Percentiles rank a stretch among this genome's conserved stretches.
Conservation (phyloP, 176 grass and related monocot species). For the Alloteropsis semialata region DNA sequence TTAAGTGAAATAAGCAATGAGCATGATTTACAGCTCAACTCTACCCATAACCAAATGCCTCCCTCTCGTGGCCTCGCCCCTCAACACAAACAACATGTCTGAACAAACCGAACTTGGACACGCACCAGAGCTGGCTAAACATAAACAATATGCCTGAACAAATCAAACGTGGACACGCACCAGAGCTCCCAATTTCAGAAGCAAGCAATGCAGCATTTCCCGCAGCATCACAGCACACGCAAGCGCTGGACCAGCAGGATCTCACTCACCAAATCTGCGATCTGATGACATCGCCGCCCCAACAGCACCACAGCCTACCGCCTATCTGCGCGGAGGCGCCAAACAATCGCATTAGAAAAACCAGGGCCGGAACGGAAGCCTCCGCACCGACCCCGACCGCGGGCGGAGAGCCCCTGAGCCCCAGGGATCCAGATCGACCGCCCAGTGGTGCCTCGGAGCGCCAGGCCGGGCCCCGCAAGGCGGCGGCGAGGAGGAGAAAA, state of each 20-base stretch:
- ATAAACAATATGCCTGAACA: not conserved
- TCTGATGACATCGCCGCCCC: not conserved
- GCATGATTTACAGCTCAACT: not conserved
- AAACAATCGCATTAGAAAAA: not conserved
- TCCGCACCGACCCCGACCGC: not conserved
- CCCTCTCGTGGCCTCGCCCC: not conserved
- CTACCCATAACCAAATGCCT: not conserved
- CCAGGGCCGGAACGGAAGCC: not conserved
- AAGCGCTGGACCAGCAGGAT: not conserved
- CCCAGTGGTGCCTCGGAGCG: not conserved
- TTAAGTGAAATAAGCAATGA: not conserved
- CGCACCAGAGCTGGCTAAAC: not conserved
- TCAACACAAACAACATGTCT: not conserved
- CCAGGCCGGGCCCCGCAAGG: not conserved
- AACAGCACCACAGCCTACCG: not conserved
- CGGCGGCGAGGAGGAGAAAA: not conserved
- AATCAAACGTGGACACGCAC: not conserved
- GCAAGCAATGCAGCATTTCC: not conserved
- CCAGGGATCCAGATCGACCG: not conserved
- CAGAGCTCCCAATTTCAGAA: not conserved
- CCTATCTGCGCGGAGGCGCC: not conserved
- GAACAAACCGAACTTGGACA: not conserved
- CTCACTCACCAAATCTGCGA: conserved; percentile 1
- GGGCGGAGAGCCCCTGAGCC: not conserved
- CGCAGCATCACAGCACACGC: not conserved